Conservation (phyloP, 768 basidiomycete species). For the Auriscalpium orientale region DNA sequence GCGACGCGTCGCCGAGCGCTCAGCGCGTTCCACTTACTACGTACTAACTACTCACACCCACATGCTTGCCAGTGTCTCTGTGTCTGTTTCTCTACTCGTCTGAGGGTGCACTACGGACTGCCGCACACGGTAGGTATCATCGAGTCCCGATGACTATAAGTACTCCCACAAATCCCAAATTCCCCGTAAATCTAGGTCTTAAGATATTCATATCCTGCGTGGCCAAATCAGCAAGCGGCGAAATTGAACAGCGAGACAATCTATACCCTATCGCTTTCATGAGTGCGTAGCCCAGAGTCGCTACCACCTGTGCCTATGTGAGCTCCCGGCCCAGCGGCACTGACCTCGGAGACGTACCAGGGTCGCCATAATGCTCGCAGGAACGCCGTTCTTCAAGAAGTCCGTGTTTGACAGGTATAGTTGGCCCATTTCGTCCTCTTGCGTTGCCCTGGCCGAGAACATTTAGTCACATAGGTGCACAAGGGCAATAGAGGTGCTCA, state of each 20-base stretch:
- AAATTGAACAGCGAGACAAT: slow-evolving; percentile 18
- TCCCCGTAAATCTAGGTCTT: too few relatives aligned
- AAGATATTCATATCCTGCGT: too few relatives aligned
- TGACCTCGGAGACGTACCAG: slow-evolving; percentile 39
- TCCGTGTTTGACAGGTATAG: slow-evolving; percentile 79
- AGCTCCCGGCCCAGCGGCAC: background rate
- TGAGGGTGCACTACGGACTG: too few relatives aligned
- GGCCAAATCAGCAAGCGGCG: background rate
- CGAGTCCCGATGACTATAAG: too few relatives aligned
- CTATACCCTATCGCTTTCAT: slow-evolving; percentile 63
- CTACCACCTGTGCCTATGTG: slow-evolving; percentile 50
- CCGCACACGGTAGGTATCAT: too few relatives aligned
- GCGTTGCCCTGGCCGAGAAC: slow-evolving; percentile 57
- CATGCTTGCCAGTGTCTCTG: too few relatives aligned
- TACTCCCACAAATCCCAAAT: too few relatives aligned
- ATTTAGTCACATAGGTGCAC: slow-evolving; percentile 1
- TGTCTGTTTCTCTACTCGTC: too few relatives aligned
- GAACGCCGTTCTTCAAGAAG: slow-evolving; percentile 91
- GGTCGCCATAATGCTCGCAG: slow-evolving; percentile 86
- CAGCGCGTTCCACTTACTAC: too few relatives aligned
- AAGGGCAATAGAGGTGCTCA: slow-evolving; percentile 33
- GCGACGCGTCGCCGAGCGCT: too few relatives aligned
- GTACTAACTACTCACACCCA: too few relatives aligned
- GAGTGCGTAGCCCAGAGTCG: slow-evolving; percentile 76
- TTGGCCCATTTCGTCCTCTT: slow-evolving; percentile 91